Evolutionary conservation across 176 grass and related monocot species (phyloP).

Genomic region (Lolium perenne): DNA sequence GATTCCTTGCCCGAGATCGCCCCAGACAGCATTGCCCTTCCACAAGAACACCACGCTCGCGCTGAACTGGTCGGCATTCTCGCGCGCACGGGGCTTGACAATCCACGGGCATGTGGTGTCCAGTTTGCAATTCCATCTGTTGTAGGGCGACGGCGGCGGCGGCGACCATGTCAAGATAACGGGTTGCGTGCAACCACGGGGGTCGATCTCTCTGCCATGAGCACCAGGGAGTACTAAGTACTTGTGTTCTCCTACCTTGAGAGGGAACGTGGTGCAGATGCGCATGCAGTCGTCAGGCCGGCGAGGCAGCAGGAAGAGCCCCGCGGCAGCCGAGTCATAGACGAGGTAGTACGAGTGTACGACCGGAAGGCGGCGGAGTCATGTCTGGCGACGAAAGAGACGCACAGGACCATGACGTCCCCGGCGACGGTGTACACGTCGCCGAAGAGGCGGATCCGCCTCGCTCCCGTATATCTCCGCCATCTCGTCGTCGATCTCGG

Average conservation of each 20-base stretch:
- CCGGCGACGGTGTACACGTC: neutral
- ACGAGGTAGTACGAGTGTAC: neutral
- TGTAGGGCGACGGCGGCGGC: neutral
- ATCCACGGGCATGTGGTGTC: neutral
- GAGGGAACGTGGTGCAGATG: neutral
- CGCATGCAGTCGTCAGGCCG: neutral
- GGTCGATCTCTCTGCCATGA: neutral
- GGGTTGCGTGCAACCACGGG: no score
- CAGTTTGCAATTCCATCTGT: neutral
- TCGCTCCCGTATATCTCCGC: neutral
- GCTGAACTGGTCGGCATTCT: neutral
- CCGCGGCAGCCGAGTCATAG: neutral
- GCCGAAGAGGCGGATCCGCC: neutral
- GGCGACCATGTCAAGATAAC: no score
- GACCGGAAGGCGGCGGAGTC: neutral
- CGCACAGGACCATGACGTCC: neutral
- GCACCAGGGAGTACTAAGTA: neutral
- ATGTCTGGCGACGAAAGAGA: neutral
- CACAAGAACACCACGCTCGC: neutral
- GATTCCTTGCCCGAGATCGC: neutral
- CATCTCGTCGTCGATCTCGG: neutral
- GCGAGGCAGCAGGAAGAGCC: neutral
- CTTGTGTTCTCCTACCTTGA: neutral
- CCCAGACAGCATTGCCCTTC: neutral
- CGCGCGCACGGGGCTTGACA: no score